These are phyloP conservation scores for Brassica rapa DNA, from an alignment of 345 rosid species.

Conservation along the genomic window DNA sequence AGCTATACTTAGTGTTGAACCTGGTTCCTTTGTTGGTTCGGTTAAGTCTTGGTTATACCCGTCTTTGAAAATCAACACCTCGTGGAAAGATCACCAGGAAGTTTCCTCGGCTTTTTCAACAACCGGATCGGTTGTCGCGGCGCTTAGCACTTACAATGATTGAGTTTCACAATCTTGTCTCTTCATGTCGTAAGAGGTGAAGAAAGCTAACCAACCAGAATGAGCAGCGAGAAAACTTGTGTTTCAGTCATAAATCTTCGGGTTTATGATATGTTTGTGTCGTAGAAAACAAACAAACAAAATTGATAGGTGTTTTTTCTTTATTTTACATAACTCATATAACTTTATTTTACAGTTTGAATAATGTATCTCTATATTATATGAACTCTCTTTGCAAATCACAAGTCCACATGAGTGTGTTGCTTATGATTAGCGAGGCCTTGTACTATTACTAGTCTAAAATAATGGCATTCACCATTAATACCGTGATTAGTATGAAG, in stretches of 20 bases:
- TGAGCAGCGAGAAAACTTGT: slow-evolving; percentile 23
- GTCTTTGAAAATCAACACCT: slow-evolving; percentile 63
- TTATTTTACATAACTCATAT: not conserved
- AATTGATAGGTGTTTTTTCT: slow-evolving; percentile 11
- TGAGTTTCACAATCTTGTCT: slow-evolving; percentile 30
- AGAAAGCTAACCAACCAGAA: slow-evolving; percentile 21
- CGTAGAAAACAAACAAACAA: not conserved
- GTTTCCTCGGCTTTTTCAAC: slow-evolving; percentile 71
- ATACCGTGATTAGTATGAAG: slow-evolving; percentile 3
- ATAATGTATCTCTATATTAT: slow-evolving; percentile 6
- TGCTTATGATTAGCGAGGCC: not conserved
- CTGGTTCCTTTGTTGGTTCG: slow-evolving; percentile 58
- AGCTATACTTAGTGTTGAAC: slow-evolving; percentile 75
- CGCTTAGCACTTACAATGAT: slow-evolving; percentile 66
- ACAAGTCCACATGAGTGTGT: not conserved
- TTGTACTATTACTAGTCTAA: not conserved
- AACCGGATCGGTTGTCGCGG: slow-evolving; percentile 79
- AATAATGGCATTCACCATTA: not conserved
- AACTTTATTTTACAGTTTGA: slow-evolving; percentile 4
- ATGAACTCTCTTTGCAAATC: not conserved
- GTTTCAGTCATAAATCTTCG: not conserved
- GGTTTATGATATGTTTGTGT: slow-evolving; percentile 14
- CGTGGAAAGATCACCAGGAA: slow-evolving; percentile 84
- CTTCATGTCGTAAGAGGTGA: slow-evolving; percentile 29
- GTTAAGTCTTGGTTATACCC: slow-evolving; percentile 82